A percentile compares a stretch with the other conserved stretches of the same genome.
These are phyloP conservation scores for Penstemon newberryi DNA, from an alignment of 257 asterid genomes.

Conservation along the genomic window DNA sequence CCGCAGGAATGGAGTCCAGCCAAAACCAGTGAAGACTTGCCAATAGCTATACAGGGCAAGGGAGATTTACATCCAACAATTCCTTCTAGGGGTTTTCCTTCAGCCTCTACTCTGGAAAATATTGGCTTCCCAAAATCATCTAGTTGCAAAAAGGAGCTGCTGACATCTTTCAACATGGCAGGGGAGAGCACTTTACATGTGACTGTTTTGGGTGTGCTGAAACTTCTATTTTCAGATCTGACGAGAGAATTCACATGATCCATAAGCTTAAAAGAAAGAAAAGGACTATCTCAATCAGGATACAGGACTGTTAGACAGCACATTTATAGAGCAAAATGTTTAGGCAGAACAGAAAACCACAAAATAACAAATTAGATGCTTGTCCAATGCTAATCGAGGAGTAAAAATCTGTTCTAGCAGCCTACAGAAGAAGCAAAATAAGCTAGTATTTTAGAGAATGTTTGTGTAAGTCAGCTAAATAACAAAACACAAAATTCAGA, in stretches of 20 bases:
- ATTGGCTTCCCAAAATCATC: constrained; percentile 36
- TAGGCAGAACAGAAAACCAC: constrained; percentile 1
- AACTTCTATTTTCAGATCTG: constrained; percentile 48
- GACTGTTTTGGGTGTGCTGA: constrained; percentile 66
- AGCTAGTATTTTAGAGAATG: neutral
- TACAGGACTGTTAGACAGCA: constrained; percentile 5
- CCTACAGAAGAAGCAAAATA: constrained; percentile 18
- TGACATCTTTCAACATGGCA: constrained; percentile 53
- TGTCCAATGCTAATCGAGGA: constrained; percentile 3
- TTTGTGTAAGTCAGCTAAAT: constrained; percentile 1
- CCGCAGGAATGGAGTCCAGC: constrained; percentile 99
- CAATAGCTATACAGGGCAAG: constrained; percentile 31
- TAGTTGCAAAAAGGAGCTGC: constrained; percentile 43
- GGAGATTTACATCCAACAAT: constrained; percentile 25
- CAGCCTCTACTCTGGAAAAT: constrained; percentile 22
- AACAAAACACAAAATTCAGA: too few relatives aligned
- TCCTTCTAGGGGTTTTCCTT: constrained; percentile 31
- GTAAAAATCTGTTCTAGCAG: neutral
- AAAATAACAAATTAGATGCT: neutral
- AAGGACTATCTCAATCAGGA: constrained; percentile 22
- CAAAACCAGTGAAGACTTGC: constrained; percentile 56
- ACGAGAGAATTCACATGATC: constrained; percentile 25
- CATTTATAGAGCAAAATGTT: constrained; percentile 4
- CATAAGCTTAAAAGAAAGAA: constrained; percentile 15
- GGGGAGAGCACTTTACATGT: constrained; percentile 76